phyloP scores from a whole-genome alignment of 169 alveolate genomes.

The Babesia caballi region DNA sequence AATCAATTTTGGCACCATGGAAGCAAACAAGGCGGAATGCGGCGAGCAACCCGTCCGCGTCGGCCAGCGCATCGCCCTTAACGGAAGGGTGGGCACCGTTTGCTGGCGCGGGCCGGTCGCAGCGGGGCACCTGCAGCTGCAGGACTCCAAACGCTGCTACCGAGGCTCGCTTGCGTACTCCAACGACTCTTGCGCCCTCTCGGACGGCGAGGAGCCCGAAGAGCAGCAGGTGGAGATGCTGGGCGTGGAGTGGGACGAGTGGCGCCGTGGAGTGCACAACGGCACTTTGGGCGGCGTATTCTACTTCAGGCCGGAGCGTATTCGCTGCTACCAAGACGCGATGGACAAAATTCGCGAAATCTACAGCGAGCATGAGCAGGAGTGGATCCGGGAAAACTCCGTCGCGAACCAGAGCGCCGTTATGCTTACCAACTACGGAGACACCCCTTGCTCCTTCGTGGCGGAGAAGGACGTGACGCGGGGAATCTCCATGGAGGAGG shows the following conservation, averaged over 20 bases:
- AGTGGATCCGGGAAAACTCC: background rate
- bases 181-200: too few relatives aligned
- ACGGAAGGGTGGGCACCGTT: conserved; percentile 15
- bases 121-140: background rate
- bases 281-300: conserved; percentile 15
- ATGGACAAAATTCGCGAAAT: background rate
- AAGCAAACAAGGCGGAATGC: too few relatives aligned
- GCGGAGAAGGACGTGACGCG: background rate
- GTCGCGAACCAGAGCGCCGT: background rate
- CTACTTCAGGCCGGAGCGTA: conserved; percentile 9
- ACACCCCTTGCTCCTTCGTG: conserved; percentile 7
- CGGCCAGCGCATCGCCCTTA: conserved; percentile 13
- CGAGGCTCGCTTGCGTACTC: too few relatives aligned
- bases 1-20: too few relatives aligned
- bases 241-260: conserved; percentile 52
- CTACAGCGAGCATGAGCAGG: background rate
- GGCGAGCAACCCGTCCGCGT: background rate
- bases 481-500: conserved; percentile 20
- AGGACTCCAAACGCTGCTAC: background rate
- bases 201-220: background rate
- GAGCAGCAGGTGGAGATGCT: background rate
- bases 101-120: conserved; percentile 30
- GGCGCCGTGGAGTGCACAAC: conserved; percentile 9
- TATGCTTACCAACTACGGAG: background rate
- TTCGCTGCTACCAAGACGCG: background rate